Evolutionary conservation across 768 basidiomycete species (phyloP), one percentile per base, ranked within the genome.

Genomic region (Lactifluus volemus): DNA sequence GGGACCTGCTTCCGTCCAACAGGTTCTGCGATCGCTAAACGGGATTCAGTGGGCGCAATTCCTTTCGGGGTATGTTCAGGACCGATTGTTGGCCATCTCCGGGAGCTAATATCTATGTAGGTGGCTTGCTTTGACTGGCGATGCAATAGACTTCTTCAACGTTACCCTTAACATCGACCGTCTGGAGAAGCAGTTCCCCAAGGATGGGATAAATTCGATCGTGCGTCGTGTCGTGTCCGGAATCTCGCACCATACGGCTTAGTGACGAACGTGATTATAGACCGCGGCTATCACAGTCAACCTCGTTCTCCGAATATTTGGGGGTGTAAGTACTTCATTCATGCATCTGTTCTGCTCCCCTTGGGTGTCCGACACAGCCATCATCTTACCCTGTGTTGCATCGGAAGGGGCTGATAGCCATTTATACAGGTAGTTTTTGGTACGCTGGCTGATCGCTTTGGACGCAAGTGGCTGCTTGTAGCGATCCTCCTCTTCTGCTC

Each of bases 391-490:
- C 19, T 21, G 10, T 7, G 21, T 25, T 12, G 5, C 39, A 5
- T n/a, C 8, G 42, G 17, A 34, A 39, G n/a, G 15, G 34, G 12
- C 50, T 59, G 58, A 59, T 42, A 29, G 30, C 15, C 39, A 25
- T 30, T 34, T 25, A 42, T 55, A n/a, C 42, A 74, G 74, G 55
- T 91, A 50, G 75, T 93, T 65, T 93, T 96, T 67, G 93, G 92
- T 51, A 71, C 92, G 42, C 67, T 86, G 19, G 88, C 88, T 1
- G 95, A 97, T 70, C 82, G 94, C 3, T 95, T 78, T 71, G 95
- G 95, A 4, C 82, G 94, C 30, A 95, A 94, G 78, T 97, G 93
- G 92, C 93, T 92, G 8, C 78, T 95, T 4, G 83, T 96, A 34
- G 64, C 67, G 64, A 93, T 92, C 69, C 77, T 95, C 34, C 44